phyloP scores from a whole-genome alignment of 2,329 filamentous ascomycete genomes.

The Sporothrix globosa region DNA sequence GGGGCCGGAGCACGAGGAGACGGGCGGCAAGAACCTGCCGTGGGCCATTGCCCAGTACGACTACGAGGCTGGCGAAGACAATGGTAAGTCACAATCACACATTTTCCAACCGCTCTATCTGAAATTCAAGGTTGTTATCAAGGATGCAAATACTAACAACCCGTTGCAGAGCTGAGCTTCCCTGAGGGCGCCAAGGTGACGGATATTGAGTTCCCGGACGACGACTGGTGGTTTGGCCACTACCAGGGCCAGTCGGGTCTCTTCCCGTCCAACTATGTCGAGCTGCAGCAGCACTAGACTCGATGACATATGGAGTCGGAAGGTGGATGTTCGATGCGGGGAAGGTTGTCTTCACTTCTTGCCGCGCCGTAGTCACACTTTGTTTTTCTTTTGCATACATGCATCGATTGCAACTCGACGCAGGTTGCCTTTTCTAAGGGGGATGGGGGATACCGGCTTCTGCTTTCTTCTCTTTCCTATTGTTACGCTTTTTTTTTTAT shows the following conservation, averaged over 20 bases:
- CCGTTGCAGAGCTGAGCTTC: constrained; percentile 70
- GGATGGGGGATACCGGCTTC: constrained; percentile 11
- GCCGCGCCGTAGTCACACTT: not conserved
- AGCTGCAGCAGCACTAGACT: constrained; percentile 49
- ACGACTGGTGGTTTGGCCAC: constrained; percentile 97
- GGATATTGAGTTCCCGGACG: constrained; percentile 90
- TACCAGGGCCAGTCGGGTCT: constrained; percentile 79
- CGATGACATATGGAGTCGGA: not conserved
- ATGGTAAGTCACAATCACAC: constrained; percentile 56
- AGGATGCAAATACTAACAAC: constrained; percentile 36
- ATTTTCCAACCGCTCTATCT: not conserved
- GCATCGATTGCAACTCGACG: not conserved
- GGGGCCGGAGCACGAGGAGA: constrained; percentile 47
- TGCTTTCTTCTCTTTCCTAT: not conserved
- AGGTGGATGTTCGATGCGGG: not conserved
- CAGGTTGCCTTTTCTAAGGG: not conserved
- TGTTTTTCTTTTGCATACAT: not conserved
- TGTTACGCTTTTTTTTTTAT: constrained; percentile 6
- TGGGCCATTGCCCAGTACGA: constrained; percentile 89
- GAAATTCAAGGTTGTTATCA: not conserved
- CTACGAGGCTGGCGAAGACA: constrained; percentile 96
- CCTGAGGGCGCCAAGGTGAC: constrained; percentile 84
- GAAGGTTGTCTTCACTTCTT: too few species aligned
- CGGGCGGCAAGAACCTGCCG: constrained; percentile 48
- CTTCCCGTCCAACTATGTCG: constrained; percentile 77